phyloP scores from a whole-genome alignment of 306 rosid species.

The Ammopiptanthus mongolicus region DNA sequence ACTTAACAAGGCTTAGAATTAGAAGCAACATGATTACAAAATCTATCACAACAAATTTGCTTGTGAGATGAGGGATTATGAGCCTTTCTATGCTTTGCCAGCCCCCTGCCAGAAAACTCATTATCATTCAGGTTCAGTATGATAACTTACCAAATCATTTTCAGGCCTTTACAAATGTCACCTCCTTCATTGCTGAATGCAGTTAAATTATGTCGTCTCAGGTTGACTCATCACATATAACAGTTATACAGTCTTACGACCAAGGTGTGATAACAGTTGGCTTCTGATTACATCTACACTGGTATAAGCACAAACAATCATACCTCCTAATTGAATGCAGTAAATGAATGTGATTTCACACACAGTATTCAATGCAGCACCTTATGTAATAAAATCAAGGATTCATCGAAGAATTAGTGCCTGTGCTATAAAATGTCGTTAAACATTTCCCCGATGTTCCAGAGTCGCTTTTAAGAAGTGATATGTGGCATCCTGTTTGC shows the following conservation, averaged over 20 bases:
- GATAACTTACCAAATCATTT: background rate
- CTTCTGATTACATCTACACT: background rate
- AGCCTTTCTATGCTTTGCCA: background rate
- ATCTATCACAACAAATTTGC: background rate
- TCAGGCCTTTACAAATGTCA: background rate
- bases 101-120: background rate
- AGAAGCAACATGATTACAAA: background rate
- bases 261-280: background rate
- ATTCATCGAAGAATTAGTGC: background rate
- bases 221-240: background rate
- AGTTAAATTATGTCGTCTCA: background rate
- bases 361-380: background rate
- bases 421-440: conserved; percentile 1
- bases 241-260: background rate
- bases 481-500: conserved; percentile 7
- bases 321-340: conserved; percentile 22
- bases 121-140: background rate
- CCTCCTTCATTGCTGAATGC: background rate
- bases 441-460: conserved; percentile 17
- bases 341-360: conserved; percentile 24
- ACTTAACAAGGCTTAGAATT: background rate
- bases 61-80: background rate
- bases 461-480: conserved; percentile 20
- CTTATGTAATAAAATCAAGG: background rate
- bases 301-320: conserved; percentile 16